Base-by-base conservation (phyloP, 176 grass and related monocot species). In the Carex littledalei region DNA sequence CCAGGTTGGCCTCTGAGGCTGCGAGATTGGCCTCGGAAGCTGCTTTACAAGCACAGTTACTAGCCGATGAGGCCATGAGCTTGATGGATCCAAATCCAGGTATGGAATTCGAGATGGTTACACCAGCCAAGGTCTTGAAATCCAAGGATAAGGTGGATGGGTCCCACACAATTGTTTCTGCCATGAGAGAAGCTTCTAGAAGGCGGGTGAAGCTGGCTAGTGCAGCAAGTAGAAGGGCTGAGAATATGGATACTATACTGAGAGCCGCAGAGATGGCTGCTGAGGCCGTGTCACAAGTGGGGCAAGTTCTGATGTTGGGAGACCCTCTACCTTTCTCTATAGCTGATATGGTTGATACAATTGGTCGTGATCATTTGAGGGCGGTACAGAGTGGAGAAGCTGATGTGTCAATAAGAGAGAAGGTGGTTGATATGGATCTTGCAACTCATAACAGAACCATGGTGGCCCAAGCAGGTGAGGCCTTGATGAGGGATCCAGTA, bases 201-300 rank as follows among this genome's bases (percentile, higher is more conserved):
- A 90, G 58, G 58, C 81, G 70, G 59, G 68, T 90, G 9, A 84
- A 90, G 65, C 69, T 81, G 81, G 79, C 88, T 49, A 83, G 77
- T 86, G 84, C 88, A 68, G 88, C 84, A 15, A 84, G 62, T 32
- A 90, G 84, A 77, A 78, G 79, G 15, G 84, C 84, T 22, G 88
- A 90, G 80, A 90, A 86, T 82, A 34, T 90, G 34, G 79, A 90
- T 69, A 81, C 84, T 55, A 86, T 86, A 61, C 18, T 86, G 69
- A 84, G 82, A 84, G 88, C 84, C 77, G 88, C 88, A 47, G 88
- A 90, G 86, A 68, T 90, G 63, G 79, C 80, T 66, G 84, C 79
- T 21, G 84, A 90, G 77, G 88, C 79, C 71, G 84, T 86, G 66
- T 83, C 84, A 12, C 84, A 90, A 84, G 84, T 58, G 77, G 88